Evolutionary conservation across 2,329 filamentous ascomycete species (phyloP), one percentile per base, ranked within the genome.

Genomic region (Ophiostoma himal-ulmi): DNA sequence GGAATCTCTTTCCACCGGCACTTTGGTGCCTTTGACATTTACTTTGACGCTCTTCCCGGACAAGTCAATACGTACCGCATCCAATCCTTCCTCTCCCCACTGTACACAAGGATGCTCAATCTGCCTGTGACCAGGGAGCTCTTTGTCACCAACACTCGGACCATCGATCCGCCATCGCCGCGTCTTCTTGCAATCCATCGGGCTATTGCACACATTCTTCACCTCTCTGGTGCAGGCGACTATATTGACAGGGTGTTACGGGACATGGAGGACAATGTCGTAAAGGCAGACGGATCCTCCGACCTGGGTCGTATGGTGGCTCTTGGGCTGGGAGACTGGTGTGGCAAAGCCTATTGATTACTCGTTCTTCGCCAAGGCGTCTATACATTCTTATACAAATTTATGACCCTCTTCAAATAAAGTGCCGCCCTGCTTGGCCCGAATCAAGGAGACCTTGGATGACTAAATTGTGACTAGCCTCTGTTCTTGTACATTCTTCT

Each of bases 1-100:
- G 75, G 75, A 11, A 68, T 62, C 44, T 26, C 64, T 7, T 39
- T 77, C 54, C 78, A 80, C 74, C 10, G 52, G 8, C 39, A 69
- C 3, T 80, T 81, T 74, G 76, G 78, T 13, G 62, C 74, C 26
- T 79, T 79, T 67, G 14, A 77, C 5, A 70, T 79, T 20, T 78
- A 73, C 54, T 79, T 78, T 64, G 74, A 77, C 60, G 74, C 72
- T 30, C 22, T 70, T 77, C 11, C 36, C 68, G 6, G 72, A 71
- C 54, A 68, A 70, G 30, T 64, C 34, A 74, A 78, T 70, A 76
- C 75, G 13, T 78, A 78, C 68, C 72, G 52, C n/a, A 77, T 78
- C 67, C 54, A 75, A 11, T 73, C 73, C 1, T 76, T 76, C 68
- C 10, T 67, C 4, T 76, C 68, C n/a, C 67, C 13, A 30, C 3